Base-by-base conservation (phyloP, 352 stramenopile species). In the Phytophthora hibernalis region DNA sequence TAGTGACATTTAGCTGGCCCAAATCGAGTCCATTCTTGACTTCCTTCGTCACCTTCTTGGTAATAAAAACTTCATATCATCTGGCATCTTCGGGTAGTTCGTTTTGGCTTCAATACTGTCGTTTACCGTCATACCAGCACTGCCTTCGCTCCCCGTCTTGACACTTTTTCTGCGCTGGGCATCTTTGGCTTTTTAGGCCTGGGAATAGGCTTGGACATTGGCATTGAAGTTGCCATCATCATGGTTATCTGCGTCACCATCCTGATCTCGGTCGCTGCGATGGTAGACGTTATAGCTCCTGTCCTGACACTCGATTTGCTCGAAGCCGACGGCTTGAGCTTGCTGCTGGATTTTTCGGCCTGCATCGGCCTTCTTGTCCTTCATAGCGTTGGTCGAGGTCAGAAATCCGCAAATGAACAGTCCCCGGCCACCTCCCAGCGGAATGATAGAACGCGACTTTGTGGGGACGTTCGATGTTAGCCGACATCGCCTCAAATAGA, bases 11-110 rank as follows among this genome's bases (percentile, higher is more conserved):
- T 16, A 44, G 16, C 16, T 44, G 37, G 37, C 37, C 37, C 15
- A 44, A 21, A 22, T 21, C 21, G 37, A 44, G 37, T 21, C 37
- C 16, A 21, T 12, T 44, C 37, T 44, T 44, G 15, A 44, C 16
- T 44, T 44, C 37, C 16, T 44, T 44, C 11, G 37, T 44, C 37
- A 44, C 37, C 16, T 44, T 44, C 37, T 44, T 44, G 16, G 37
- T 11, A 44, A 44, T 44, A 5, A 44, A 16, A 18, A 44, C 15
- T 44, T 44, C 37, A 44, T 44, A 12, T 18, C 6, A 21, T 44
- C 37, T 18, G 37, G 37, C 37, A 21, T 44, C 15, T 44, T 44
- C 37, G 37, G 37, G 11, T 22, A 44, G 37, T 16, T 43, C 16
- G 37, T 44, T 16, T 44, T 44, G 37, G 28, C 28, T 33, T 22